Evolutionary conservation across 306 rosid species (phyloP).

Genomic region (Lithocarpus polystachyus): DNA sequence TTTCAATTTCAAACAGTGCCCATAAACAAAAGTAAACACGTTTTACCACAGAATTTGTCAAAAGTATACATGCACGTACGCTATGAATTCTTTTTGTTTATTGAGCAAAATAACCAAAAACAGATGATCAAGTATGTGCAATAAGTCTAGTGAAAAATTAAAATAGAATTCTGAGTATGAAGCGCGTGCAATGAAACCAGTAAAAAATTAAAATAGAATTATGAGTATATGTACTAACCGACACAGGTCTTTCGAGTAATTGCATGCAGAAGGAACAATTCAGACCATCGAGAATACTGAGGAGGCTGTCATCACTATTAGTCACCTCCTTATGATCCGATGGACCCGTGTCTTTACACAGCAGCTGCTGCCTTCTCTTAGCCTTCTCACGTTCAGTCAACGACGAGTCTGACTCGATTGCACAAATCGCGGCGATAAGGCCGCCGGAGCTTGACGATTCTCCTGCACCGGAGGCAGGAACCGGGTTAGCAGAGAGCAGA

Average conservation of each 20-base stretch:
- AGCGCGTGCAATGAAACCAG: not conserved
- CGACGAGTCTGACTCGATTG: conserved; percentile 42
- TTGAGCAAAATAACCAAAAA: no score
- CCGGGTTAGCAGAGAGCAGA: not conserved
- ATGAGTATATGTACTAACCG: conserved; percentile 33
- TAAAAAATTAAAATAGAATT: no score
- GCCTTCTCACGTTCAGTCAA: conserved; percentile 59
- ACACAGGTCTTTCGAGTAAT: conserved; percentile 72
- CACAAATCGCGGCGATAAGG: conserved; percentile 39
- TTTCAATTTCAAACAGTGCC: not conserved
- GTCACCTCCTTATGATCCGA: not conserved
- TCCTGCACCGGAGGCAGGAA: not conserved
- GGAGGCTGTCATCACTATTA: not conserved
- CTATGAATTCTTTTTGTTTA: no score
- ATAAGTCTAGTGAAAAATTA: no score
- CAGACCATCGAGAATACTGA: conserved; percentile 36
- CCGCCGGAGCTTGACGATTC: not conserved
- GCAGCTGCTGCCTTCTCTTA: conserved; percentile 44
- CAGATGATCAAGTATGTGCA: no score
- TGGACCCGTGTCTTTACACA: conserved; percentile 33
- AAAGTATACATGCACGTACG: no score
- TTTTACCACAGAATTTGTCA: not conserved
- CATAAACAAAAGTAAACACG: not conserved
- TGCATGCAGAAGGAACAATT: conserved; percentile 71
- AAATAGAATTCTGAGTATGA: accelerated